Base-by-base conservation (phyloP, 768 basidiomycete species). In the Kwoniella mangroviensis region DNA sequence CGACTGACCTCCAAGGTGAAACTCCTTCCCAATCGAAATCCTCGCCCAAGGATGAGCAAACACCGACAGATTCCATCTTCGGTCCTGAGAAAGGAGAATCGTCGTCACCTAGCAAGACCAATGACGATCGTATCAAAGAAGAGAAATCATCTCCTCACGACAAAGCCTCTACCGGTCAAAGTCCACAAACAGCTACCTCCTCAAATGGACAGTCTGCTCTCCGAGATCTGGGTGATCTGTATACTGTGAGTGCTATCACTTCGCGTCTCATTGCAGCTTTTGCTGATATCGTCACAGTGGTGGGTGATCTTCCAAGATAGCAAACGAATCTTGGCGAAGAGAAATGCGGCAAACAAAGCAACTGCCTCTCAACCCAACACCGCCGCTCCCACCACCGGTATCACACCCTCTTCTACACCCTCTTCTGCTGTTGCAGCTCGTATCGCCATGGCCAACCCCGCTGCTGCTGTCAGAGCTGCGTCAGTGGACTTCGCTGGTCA, bases 371-470 rank as follows among this genome's bases (percentile, higher is more conserved):
- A 42, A 22, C 52, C 68, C 4, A 53, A 63, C 41, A 63, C 68
- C 7, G 68, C 68, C 51, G 28, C 56, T 42, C 52, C 56, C 4
- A 56, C 26, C 3, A 52, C 65, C 24, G 56, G 41, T 49, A 24
- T 19, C 17, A 60, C 65, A 22, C 73, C 73, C 22, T 70, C 73
- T 6, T 74, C 73, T 7, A 60, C 65, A 22, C 73, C 73, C 22
- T 70, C 73, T 6, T 74, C 73, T 7, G 73, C 73, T 10, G 49
- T 70, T 22, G 73, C 73, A 6, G 73, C 73, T 68, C 73, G 66
- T 12, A 74, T 74, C 12, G 73, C 73, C 7, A 49, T 68, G 15
- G 70, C 73, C 1, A 57, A 62, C 15, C 73, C 73, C 1, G 69
- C 69, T 22, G 73, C 67, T 1, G 73, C 73, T 12, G 69, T 74